A percentile compares a stretch with the other conserved stretches of the same genome.
phyloP scores from a whole-genome alignment of 2,329 filamentous ascomycete species.

The Calonectria leucothoes region DNA sequence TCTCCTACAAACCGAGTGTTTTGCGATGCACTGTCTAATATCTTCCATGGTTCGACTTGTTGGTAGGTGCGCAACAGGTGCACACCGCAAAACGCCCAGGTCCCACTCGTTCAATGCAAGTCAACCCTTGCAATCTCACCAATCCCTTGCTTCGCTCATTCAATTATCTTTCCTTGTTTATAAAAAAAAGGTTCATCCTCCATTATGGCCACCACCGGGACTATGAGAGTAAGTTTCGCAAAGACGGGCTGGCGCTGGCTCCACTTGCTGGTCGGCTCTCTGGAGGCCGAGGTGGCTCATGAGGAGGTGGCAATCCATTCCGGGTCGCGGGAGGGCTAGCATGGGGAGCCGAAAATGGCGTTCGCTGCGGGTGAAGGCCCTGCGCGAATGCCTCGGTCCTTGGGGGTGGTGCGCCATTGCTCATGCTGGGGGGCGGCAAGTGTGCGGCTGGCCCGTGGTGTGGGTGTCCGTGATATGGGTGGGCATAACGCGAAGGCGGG shows the following conservation, averaged over 20 bases:
- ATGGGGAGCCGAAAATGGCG: slow-evolving; percentile 56
- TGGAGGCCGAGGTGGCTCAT: slow-evolving; percentile 45
- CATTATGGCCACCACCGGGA: background rate
- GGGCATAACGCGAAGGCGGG: slow-evolving; percentile 55
- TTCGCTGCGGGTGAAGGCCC: slow-evolving; percentile 54
- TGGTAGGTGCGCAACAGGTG: background rate
- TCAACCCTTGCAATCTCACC: background rate
- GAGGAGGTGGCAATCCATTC: slow-evolving; percentile 49
- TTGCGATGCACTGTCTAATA: background rate
- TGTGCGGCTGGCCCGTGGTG: slow-evolving; percentile 40
- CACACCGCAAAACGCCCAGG: background rate
- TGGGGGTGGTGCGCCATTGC: slow-evolving; percentile 49
- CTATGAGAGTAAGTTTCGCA: slow-evolving; percentile 79
- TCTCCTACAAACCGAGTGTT: too few species aligned
- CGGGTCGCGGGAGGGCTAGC: slow-evolving; percentile 59
- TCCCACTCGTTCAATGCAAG: background rate
- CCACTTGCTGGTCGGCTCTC: slow-evolving; percentile 66
- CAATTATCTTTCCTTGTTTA: background rate
- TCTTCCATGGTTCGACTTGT: background rate
- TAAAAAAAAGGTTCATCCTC: background rate
- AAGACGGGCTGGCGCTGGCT: slow-evolving; percentile 81
- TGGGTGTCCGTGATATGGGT: slow-evolving; percentile 47
- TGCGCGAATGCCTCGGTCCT: slow-evolving; percentile 52
- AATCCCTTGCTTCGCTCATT: background rate
- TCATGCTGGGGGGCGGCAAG: slow-evolving; percentile 45